phyloP scores from a whole-genome alignment of 2,329 filamentous ascomycete species.

The Sclerotinia spermophila region DNA sequence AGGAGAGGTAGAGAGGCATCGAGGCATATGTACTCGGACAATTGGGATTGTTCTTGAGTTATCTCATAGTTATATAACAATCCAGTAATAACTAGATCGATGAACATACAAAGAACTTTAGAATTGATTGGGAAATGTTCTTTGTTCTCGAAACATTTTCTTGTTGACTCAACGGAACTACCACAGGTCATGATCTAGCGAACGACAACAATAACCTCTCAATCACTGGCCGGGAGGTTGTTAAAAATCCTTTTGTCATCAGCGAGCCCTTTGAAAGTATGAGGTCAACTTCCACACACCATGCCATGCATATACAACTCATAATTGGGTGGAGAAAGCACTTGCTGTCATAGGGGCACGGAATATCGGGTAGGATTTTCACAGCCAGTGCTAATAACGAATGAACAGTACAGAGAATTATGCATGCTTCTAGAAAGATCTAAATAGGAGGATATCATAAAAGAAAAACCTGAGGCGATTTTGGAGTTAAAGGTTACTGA shows the following conservation, averaged over 20 bases:
- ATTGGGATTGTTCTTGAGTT: background rate
- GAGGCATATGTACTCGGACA: background rate
- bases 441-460: background rate
- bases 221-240: too few relatives aligned
- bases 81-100: background rate
- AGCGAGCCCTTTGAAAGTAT: background rate
- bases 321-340: conserved; percentile 14
- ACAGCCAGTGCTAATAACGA: background rate
- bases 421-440: background rate
- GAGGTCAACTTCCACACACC: background rate
- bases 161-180: background rate
- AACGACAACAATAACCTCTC: background rate
- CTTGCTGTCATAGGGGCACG: conserved; percentile 1
- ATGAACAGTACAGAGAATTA: background rate
- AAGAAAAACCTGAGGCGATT: background rate
- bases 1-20: background rate
- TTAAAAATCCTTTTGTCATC: background rate
- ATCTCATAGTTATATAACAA: background rate
- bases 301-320: conserved; percentile 13
- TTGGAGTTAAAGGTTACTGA: background rate
- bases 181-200: background rate
- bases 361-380: background rate
- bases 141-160: background rate
- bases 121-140: background rate
- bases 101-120: background rate